These are phyloP conservation scores for Haematococcus lacustris DNA, from an alignment of 139 green algal species.

Conservation along the genomic window DNA sequence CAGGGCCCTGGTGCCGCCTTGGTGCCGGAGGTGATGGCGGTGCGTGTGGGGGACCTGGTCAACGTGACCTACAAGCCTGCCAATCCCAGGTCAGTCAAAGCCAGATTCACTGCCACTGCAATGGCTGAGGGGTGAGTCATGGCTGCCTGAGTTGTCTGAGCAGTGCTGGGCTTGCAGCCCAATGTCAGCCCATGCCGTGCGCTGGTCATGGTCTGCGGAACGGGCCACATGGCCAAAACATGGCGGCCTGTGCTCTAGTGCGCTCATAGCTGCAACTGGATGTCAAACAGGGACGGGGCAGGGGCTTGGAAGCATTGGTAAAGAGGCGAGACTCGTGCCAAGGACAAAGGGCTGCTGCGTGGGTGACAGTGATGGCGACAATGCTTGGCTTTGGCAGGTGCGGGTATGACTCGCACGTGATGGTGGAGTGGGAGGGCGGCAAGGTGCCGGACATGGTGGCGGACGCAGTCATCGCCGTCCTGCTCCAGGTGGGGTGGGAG, in stretches of 20 bases:
- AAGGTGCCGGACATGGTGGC: conserved; percentile 79
- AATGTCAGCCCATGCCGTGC: background rate
- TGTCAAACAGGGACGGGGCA: background rate
- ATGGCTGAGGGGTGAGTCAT: background rate
- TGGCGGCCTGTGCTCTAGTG: background rate
- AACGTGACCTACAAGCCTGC: conserved; percentile 27
- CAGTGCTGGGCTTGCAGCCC: no score
- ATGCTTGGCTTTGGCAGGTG: background rate
- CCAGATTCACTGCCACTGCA: background rate
- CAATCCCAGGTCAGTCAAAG: conserved; percentile 1
- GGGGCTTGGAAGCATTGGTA: no score
- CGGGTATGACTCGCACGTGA: conserved; percentile 33
- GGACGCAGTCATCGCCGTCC: conserved; percentile 83
- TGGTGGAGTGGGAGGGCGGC: conserved; percentile 87
- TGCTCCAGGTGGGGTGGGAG: conserved; percentile 59
- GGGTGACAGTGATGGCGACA: conserved; percentile 1
- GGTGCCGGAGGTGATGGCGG: conserved; percentile 23
- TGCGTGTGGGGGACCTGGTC: conserved; percentile 39
- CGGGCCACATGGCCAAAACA: background rate
- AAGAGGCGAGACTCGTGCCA: no score
- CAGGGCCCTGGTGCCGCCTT: no score
- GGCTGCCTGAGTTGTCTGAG: no score
- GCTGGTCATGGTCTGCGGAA: background rate
- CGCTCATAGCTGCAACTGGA: background rate
- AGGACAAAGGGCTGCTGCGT: background rate